A percentile compares a stretch with the other conserved stretches of the same genome.
Conservation (phyloP, 2,329 filamentous ascomycete species). For the Amesomyces nigricolor region DNA sequence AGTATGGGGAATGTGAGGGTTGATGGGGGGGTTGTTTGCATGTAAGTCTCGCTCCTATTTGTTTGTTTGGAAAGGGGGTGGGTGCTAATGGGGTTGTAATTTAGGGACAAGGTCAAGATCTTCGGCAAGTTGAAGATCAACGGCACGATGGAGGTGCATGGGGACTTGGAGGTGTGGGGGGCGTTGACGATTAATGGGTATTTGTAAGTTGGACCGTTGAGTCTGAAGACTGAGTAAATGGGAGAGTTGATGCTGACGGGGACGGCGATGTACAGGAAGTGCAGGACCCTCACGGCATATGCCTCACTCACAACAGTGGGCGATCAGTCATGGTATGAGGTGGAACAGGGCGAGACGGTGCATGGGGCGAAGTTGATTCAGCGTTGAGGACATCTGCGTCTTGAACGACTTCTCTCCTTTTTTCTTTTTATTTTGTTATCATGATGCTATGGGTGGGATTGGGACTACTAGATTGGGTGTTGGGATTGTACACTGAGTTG, state of each 20-base stretch:
- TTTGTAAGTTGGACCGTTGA: conserved; percentile 32
- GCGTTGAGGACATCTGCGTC: conserved; percentile 13
- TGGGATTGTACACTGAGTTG: conserved; percentile 1
- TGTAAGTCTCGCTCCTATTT: conserved; percentile 28
- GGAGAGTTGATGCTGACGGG: background rate
- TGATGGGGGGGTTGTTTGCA: conserved; percentile 35
- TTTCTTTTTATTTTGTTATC: background rate
- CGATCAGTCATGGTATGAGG: conserved; percentile 39
- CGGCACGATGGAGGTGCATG: conserved; percentile 38
- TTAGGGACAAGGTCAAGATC: conserved; percentile 41
- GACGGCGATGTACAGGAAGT: conserved; percentile 32
- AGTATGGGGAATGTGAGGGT: conserved; percentile 43
- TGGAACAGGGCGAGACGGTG: conserved; percentile 39
- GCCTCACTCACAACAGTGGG: conserved; percentile 44
- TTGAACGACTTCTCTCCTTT: conserved; percentile 21
- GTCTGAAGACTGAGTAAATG: too few species aligned
- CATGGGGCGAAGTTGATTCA: conserved; percentile 39
- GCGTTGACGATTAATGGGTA: conserved; percentile 41
- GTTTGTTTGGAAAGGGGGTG: background rate
- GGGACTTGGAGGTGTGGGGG: conserved; percentile 43
- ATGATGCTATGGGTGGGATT: background rate
- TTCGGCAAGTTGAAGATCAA: conserved; percentile 42
- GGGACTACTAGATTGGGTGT: background rate
- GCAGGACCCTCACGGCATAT: conserved; percentile 40
- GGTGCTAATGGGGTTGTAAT: background rate